A percentile compares a stretch with the other conserved stretches of the same genome.
phyloP scores from a whole-genome alignment of 352 stramenopile species.

The Aphanomyces stellatus region DNA sequence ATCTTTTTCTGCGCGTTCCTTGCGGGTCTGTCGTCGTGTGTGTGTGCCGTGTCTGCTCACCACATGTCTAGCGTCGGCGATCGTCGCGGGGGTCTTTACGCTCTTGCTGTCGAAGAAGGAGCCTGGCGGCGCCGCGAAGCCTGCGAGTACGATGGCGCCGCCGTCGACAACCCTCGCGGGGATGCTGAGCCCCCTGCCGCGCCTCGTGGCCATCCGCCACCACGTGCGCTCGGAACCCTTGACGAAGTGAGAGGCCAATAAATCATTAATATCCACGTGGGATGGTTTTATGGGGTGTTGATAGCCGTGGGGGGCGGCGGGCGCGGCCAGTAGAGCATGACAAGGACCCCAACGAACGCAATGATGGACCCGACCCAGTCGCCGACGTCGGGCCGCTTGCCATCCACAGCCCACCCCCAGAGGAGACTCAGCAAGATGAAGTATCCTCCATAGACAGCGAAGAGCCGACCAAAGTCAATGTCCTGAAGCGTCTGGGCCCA shows the following conservation, averaged over 20 bases:
- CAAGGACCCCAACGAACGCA: constrained; percentile 37
- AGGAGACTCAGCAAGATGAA: constrained; percentile 66
- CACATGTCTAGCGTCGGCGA: too few relatives aligned
- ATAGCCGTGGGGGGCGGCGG: neutral
- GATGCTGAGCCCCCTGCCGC: too few relatives aligned
- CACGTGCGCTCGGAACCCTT: neutral
- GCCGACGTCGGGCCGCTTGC: constrained; percentile 41
- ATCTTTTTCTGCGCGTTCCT: too few relatives aligned
- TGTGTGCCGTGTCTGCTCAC: too few relatives aligned
- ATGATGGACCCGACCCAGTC: constrained; percentile 51
- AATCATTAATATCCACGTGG: neutral
- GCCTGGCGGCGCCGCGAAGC: too few relatives aligned
- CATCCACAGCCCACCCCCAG: constrained; percentile 52
- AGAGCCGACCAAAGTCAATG: constrained; percentile 51
- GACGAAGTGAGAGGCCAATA: neutral
- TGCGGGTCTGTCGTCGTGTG: too few relatives aligned
- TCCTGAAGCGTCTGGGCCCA: constrained; percentile 37
- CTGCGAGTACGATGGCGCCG: neutral
- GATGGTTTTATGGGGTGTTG: neutral
- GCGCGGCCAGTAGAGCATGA: constrained; percentile 62
- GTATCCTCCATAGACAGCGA: constrained; percentile 66
- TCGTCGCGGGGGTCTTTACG: too few relatives aligned
- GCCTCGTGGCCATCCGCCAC: neutral
- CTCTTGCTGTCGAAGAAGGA: too few relatives aligned
- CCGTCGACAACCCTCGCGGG: neutral